These are phyloP conservation scores for Eustoma russellianum DNA, from an alignment of 257 asterid species.

Conservation along the genomic window DNA sequence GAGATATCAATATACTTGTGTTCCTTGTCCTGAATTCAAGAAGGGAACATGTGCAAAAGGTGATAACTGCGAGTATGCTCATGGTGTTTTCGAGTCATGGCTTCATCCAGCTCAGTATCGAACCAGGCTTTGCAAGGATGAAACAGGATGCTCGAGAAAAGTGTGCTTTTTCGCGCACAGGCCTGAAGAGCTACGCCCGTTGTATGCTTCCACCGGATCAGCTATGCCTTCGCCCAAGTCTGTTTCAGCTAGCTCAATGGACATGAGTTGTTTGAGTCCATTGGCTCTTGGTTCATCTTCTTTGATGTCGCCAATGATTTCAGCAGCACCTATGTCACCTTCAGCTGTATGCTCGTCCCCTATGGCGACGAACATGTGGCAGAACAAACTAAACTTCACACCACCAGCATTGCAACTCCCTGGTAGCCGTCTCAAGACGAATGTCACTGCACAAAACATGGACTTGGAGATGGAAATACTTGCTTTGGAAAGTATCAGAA, in stretches of 20 bases:
- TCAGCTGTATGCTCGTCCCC: conserved; percentile 60
- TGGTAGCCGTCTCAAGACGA: conserved; percentile 64
- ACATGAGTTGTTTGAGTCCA: conserved; percentile 40
- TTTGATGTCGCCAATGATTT: conserved; percentile 22
- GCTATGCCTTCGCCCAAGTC: conserved; percentile 80
- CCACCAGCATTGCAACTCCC: conserved; percentile 73
- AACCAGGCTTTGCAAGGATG: conserved; percentile 88
- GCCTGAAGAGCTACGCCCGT: conserved; percentile 63
- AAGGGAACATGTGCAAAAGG: conserved; percentile 66
- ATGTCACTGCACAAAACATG: conserved; percentile 48
- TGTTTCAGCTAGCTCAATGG: conserved; percentile 28
- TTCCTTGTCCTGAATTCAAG: conserved; percentile 94
- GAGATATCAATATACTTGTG: conserved; percentile 57
- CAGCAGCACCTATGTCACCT: conserved; percentile 62
- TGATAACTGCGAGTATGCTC: conserved; percentile 77
- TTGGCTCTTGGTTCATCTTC: conserved; percentile 42
- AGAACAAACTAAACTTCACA: conserved; percentile 34
- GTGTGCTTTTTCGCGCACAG: conserved; percentile 91
- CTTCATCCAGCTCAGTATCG: conserved; percentile 91
- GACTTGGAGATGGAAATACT: conserved; percentile 44
- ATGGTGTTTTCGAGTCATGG: conserved; percentile 95
- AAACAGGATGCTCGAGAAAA: conserved; percentile 66
- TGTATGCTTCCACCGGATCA: conserved; percentile 77
- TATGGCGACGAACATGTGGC: conserved; percentile 46
- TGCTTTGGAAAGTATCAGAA: conserved; percentile 48